These are phyloP conservation scores for Asclepias syriaca DNA, from an alignment of 257 asterid species.

Conservation along the genomic window DNA sequence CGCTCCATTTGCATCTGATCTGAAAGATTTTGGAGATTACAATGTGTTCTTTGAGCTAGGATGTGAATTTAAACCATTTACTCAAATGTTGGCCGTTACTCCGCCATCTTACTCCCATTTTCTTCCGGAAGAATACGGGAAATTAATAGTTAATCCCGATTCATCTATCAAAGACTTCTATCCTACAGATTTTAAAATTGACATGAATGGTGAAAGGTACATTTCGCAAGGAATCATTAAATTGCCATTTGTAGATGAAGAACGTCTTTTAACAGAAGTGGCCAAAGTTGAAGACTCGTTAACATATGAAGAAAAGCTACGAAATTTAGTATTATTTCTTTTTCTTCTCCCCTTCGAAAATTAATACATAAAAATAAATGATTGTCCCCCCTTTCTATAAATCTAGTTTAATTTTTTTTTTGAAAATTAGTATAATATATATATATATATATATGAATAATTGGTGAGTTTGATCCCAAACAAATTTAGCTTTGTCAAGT, in stretches of 20 bases:
- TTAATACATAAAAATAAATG: too few relatives aligned
- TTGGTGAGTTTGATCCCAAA: too few relatives aligned
- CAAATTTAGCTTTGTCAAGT: too few relatives aligned
- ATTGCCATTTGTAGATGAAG: slow-evolving; percentile 54
- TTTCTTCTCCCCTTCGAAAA: too few relatives aligned
- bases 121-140: slow-evolving; percentile 71
- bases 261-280: slow-evolving; percentile 48
- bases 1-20: slow-evolving; percentile 69
- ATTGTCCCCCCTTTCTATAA: too few relatives aligned
- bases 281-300: slow-evolving; percentile 45
- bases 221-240: slow-evolving; percentile 41
- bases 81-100: slow-evolving; percentile 80
- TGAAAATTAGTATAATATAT: too few relatives aligned
- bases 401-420: too few relatives aligned
- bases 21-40: slow-evolving; percentile 39
- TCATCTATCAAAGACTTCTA: slow-evolving; percentile 62
- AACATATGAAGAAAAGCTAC: slow-evolving; percentile 60
- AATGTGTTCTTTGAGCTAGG: slow-evolving; percentile 64
- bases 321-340: too few relatives aligned
- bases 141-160: slow-evolving; percentile 52
- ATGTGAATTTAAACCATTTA: slow-evolving; percentile 83
- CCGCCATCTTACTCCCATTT: slow-evolving; percentile 97
- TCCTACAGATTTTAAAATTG: slow-evolving; percentile 46
- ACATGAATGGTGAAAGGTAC: slow-evolving; percentile 45
- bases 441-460: too few relatives aligned